Evolutionary conservation across 1,284 basidiomycete species (phyloP), one percentile per base, ranked within the genome.

Genomic region (Tetrapyrgos nigripes): DNA sequence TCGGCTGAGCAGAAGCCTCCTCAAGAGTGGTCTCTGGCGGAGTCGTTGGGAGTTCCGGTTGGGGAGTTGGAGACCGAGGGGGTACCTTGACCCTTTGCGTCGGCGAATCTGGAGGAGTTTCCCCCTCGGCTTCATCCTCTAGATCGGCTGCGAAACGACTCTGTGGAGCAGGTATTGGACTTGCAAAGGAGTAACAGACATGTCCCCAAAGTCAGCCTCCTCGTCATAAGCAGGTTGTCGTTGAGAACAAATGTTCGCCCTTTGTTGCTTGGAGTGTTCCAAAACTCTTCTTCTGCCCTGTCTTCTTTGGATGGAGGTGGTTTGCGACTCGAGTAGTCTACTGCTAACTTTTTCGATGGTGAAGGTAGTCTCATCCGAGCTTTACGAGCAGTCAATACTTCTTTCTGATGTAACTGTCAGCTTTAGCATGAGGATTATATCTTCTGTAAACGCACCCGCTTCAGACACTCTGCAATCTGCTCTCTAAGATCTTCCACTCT

Each of bases 191-290:
- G 75, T 65, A 3, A 78, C 73, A 11, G 83, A 81, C n/a, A 84
- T 64, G 61, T 88, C 79, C 1, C 71, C 77, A 1, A 88, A 72
- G 64, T 89, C 84, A 1, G 84, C 78, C n/a, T 84, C 75, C 64
- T 91, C 88, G 60, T 89, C 62, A 83, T 70, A 21, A 89, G 73
- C 9, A 87, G 76, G 57, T 85, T 84, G 47, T 87, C 84, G 1
- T 80, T 80, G 62, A 91, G 89, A 49, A 79, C 82, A 8, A 89
- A 74, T 0, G 82, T 83, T 40, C 85, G 83, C 11, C 79, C 81
- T 2, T 83, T 75, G 2, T 81, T 76, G 14, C 78, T 81, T 2
- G 87, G 83, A 0, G 87, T 85, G 37, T 76, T 81, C 85, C 86
- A 87, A 68, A 87, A 86, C 37, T 77, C 76, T 19, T 84, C 81